These are phyloP conservation scores for Candida albicans DNA, from an alignment of 1,139 yeast species.

Conservation along the genomic window DNA sequence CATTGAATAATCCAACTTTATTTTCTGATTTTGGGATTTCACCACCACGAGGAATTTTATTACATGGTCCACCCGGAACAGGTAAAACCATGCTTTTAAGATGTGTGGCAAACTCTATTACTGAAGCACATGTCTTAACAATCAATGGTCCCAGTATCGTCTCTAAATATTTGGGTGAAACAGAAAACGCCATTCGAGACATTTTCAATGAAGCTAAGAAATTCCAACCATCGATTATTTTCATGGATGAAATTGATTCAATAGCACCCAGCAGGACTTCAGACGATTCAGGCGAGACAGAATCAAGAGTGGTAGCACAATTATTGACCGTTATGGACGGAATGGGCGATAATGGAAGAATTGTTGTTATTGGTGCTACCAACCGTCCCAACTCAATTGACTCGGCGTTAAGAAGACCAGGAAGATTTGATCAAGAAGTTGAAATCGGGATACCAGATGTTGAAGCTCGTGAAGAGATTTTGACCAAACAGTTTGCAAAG, in stretches of 20 bases:
- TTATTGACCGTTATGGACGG: conserved; percentile 88
- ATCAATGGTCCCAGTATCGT: conserved; percentile 92
- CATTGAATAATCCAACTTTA: conserved; percentile 73
- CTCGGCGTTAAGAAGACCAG: conserved; percentile 53
- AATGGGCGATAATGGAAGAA: conserved; percentile 65
- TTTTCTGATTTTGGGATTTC: conserved; percentile 84
- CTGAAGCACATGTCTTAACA: conserved; percentile 76
- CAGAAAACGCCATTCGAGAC: conserved; percentile 80
- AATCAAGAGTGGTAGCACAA: conserved; percentile 87
- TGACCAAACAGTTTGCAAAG: conserved; percentile 56
- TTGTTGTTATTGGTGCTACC: conserved; percentile 79
- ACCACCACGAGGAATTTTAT: conserved; percentile 85
- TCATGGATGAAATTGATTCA: conserved; percentile 92
- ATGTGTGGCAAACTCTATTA: conserved; percentile 66
- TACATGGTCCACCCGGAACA: conserved; percentile 98
- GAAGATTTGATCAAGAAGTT: conserved; percentile 85
- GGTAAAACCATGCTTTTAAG: conserved; percentile 90
- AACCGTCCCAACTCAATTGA: conserved; percentile 82
- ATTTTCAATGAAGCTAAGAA: conserved; percentile 79
- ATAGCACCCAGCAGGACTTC: conserved; percentile 78
- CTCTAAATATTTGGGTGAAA: conserved; percentile 90
- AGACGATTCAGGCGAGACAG: conserved; percentile 89
- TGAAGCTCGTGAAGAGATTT: conserved; percentile 62
- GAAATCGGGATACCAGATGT: conserved; percentile 79
- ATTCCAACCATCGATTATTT: conserved; percentile 82